Evolutionary conservation across 2,329 filamentous ascomycete genomes (phyloP), one percentile per base, ranked within the genome.

Genomic region (Scedosporium dehoogii): DNA sequence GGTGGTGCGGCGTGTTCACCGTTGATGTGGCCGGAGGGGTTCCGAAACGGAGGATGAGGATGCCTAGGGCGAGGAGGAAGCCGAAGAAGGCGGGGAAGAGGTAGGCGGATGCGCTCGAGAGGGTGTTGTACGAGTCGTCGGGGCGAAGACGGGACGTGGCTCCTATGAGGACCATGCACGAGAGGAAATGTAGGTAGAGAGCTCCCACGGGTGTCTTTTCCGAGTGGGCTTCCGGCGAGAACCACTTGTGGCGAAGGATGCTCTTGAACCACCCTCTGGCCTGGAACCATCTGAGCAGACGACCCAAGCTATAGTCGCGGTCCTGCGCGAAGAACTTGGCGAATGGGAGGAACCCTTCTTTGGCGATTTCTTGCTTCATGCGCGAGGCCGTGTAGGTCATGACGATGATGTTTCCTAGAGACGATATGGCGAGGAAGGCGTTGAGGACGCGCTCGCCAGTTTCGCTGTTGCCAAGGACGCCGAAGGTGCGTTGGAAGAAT

Each of bases 331-430:
- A 79, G 70, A 82, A 79, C 42, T 75, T 73, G 3, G 79, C 75
- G 61, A 72, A 81, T 0, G 81, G 81, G 2, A 84, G 70, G 60
- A 84, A 77, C 0, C 81, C 82, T 68, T 84, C 79, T 66, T 85
- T 84, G 6, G 82, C 83, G 53, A 85, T 83, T 67, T 85, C 82
- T 67, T 85, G 82, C 68, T 85, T 84, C 18, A 85, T 78, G 64
- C 81, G 74, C 2, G 81, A 76, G 6, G 80, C 77, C 0, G 80
- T 81, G 65, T 81, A 85, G 0, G 82, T 85, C 71, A 81, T 81
- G 21, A 81, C 79, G 12, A 84, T 74, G 51, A 85, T 79, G 67
- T 85, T 84, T 0, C 82, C 82, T 58, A 85, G 74, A 25, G 77
- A 79, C 2, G 79, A 82, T 27, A 85, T 70, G 3, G 82, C 81